phyloP scores from a whole-genome alignment of 78 protist genomes.

The Planoprotostelium fungivorum region DNA sequence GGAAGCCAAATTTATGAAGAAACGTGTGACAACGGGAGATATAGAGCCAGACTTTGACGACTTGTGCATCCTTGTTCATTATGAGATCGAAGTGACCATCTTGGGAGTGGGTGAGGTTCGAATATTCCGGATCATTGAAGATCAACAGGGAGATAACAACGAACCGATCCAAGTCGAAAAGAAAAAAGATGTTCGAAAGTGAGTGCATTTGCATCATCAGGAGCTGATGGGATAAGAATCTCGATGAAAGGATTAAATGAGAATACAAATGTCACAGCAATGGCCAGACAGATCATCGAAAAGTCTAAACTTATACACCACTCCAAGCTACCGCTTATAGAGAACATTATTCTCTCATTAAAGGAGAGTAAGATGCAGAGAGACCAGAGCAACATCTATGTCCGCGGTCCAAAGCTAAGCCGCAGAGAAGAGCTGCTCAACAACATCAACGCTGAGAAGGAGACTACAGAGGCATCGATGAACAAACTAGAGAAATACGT shows the following conservation, averaged over 20 bases:
- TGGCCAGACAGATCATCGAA: constrained; percentile 9
- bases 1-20: constrained; percentile 16
- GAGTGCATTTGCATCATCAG: background rate
- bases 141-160: background rate
- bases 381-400: background rate
- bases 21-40: constrained; percentile 1
- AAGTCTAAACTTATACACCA: background rate
- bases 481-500: constrained; percentile 8
- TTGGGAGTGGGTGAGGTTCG: too few species aligned
- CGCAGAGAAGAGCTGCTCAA: background rate
- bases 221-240: background rate
- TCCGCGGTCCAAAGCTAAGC: background rate
- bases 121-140: background rate
- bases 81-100: constrained; percentile 16
- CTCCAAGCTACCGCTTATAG: background rate
- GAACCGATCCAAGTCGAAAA: constrained; percentile 9
- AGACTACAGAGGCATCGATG: background rate
- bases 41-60: constrained; percentile 10
- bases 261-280: background rate
- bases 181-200: background rate
- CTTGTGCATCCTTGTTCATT: constrained; percentile 6
- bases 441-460: background rate
- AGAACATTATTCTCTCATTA: background rate
- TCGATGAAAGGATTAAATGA: constrained; percentile 4
- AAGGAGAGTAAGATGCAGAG: constrained; percentile 4